These are phyloP conservation scores for Phytophthora podocarpi DNA, from an alignment of 352 stramenopile species.

Conservation along the genomic window DNA sequence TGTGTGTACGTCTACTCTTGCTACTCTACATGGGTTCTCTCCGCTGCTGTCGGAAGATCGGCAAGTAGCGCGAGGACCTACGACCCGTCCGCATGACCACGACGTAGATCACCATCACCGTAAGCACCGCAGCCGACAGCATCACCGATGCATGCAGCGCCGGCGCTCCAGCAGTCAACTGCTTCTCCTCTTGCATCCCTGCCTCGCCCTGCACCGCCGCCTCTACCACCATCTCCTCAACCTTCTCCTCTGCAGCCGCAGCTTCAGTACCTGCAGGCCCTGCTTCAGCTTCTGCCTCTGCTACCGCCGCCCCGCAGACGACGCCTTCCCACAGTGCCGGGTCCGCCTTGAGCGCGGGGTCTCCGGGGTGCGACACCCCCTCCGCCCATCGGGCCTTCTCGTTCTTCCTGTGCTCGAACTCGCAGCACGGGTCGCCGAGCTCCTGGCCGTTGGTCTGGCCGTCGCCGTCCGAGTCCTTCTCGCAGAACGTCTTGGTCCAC, in stretches of 20 bases:
- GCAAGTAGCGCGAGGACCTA: conserved; percentile 10
- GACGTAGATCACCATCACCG: conserved; percentile 22
- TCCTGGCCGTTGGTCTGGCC: conserved; percentile 36
- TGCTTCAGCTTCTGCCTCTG: conserved; percentile 1
- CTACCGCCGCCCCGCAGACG: conserved; percentile 16
- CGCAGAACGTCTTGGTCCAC: conserved; percentile 54
- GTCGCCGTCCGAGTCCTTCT: conserved; percentile 40
- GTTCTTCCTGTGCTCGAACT: conserved; percentile 43
- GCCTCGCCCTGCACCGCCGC: background rate
- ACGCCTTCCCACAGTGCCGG: conserved; percentile 33
- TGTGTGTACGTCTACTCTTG: conserved; percentile 1
- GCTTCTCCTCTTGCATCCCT: background rate
- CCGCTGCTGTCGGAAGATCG: conserved; percentile 28
- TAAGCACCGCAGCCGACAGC: conserved; percentile 21
- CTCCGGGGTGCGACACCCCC: conserved; percentile 37
- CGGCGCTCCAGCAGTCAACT: background rate
- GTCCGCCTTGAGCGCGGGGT: conserved; percentile 26
- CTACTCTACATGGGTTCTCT: too few species aligned
- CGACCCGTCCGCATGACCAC: conserved; percentile 11
- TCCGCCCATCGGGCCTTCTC: conserved; percentile 32
- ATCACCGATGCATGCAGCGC: conserved; percentile 29
- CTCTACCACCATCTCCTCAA: background rate
- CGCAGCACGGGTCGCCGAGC: conserved; percentile 51
- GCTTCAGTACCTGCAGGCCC: background rate
- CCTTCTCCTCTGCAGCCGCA: background rate